These are phyloP conservation scores for Diaporthe batatas DNA, from an alignment of 2,329 filamentous ascomycete species.

Conservation along the genomic window DNA sequence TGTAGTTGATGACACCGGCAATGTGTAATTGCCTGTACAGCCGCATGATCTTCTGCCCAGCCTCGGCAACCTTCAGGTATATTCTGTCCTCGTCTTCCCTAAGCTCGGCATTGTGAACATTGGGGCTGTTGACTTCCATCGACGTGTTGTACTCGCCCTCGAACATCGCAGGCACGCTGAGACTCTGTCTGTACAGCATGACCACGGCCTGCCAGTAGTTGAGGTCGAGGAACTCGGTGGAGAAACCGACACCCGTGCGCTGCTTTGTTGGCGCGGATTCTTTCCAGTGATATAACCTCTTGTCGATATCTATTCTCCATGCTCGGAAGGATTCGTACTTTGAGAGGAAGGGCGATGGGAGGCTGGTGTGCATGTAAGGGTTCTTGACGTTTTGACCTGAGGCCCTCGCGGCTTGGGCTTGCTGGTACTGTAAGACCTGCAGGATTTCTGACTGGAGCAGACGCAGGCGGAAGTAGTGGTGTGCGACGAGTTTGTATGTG, in stretches of 20 bases:
- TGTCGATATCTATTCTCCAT: constrained; percentile 91
- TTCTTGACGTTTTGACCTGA: constrained; percentile 74
- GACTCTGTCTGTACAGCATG: constrained; percentile 92
- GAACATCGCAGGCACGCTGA: constrained; percentile 87
- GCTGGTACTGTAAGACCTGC: constrained; percentile 92
- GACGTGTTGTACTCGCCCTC: constrained; percentile 81
- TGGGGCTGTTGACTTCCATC: constrained; percentile 73
- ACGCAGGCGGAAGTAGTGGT: constrained; percentile 92
- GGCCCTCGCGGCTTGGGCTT: constrained; percentile 82
- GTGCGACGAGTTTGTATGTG: constrained; percentile 90
- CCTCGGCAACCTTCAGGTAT: constrained; percentile 94
- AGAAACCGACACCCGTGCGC: constrained; percentile 90
- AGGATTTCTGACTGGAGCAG: constrained; percentile 94
- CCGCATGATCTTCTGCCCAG: constrained; percentile 91
- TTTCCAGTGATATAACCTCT: constrained; percentile 88
- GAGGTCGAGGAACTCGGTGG: constrained; percentile 88
- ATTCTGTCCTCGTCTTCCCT: constrained; percentile 90
- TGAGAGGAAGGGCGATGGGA: constrained; percentile 87
- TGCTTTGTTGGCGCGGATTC: constrained; percentile 80
- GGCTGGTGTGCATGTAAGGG: constrained; percentile 80
- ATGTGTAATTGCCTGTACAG: constrained; percentile 92
- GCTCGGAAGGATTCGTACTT: constrained; percentile 87
- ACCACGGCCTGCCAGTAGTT: constrained; percentile 99
- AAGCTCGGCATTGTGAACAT: constrained; percentile 73
- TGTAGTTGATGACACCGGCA: constrained; percentile 92